These are phyloP conservation scores for Capronia epimyces DNA, from an alignment of 2,329 filamentous ascomycete species.

Conservation along the genomic window DNA sequence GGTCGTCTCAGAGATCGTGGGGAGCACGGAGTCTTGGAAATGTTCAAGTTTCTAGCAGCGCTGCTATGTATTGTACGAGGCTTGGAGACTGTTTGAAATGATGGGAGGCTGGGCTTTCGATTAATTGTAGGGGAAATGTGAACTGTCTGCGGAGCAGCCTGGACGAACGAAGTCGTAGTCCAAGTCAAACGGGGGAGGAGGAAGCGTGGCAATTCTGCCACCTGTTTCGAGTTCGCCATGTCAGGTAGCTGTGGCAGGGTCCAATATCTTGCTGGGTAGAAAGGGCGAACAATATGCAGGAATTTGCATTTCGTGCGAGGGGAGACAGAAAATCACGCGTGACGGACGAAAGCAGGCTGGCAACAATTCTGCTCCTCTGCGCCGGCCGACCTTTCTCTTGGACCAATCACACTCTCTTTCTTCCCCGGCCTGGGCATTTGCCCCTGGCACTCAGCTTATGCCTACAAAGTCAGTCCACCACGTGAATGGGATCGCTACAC, in stretches of 20 bases:
- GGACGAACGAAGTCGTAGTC: constrained; percentile 25
- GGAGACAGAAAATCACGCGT: neutral
- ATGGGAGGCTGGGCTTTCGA: constrained; percentile 4
- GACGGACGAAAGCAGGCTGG: neutral
- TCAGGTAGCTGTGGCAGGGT: constrained; percentile 1
- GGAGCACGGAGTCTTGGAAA: constrained; percentile 5
- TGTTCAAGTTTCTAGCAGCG: neutral
- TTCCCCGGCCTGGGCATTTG: neutral
- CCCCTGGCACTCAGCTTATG: neutral
- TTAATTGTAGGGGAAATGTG: constrained; percentile 2
- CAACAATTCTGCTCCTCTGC: neutral
- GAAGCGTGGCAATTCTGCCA: constrained; percentile 41
- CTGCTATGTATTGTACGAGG: constrained; percentile 13
- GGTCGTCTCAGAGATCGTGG: constrained; percentile 6
- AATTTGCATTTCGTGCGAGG: too few species aligned
- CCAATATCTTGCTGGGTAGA: neutral
- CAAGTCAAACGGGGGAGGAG: constrained; percentile 41
- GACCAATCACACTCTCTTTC: too few species aligned
- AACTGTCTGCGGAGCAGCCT: constrained; percentile 16
- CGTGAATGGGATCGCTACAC: too few species aligned
- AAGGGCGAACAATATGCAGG: neutral
- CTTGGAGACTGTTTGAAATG: constrained; percentile 12
- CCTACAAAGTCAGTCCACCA: too few species aligned
- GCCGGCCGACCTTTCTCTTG: too few species aligned
- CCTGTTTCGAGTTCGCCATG: constrained; percentile 41